phyloP scores from a whole-genome alignment of 2,329 filamentous ascomycete genomes.

The Diaporthe humulicola region DNA sequence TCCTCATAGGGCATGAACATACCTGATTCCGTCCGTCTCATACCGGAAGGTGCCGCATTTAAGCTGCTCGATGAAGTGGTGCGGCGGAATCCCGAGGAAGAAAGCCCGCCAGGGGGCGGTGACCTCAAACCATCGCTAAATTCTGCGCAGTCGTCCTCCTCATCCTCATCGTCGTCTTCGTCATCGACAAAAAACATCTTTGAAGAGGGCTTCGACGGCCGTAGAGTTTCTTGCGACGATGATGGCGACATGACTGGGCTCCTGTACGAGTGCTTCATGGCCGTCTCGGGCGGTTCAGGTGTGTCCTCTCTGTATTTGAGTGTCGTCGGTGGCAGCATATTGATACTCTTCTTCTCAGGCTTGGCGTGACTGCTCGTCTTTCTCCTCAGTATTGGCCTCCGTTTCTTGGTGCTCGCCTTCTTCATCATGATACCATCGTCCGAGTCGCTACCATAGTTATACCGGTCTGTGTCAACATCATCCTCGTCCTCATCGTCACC shows the following conservation, averaged over 20 bases:
- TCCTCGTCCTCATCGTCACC: conserved; percentile 79
- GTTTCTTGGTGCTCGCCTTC: conserved; percentile 73
- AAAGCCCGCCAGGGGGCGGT: conserved; percentile 38
- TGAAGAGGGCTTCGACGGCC: conserved; percentile 76
- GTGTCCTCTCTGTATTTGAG: conserved; percentile 87
- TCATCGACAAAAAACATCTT: conserved; percentile 74
- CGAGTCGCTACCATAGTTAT: conserved; percentile 72
- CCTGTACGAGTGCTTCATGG: conserved; percentile 71
- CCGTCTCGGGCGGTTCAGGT: conserved; percentile 73
- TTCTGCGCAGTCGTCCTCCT: conserved; percentile 43
- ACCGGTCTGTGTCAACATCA: conserved; percentile 59
- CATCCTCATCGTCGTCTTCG: conserved; percentile 62
- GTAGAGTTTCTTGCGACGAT: conserved; percentile 85
- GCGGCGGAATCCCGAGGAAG: conserved; percentile 56
- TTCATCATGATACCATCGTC: conserved; percentile 88
- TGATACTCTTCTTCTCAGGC: conserved; percentile 84
- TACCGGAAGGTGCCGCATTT: conserved; percentile 68
- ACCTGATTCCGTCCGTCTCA: conserved; percentile 84
- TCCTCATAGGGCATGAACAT: conserved; percentile 94
- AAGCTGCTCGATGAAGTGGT: conserved; percentile 64
- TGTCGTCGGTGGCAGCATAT: conserved; percentile 88
- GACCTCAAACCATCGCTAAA: conserved; percentile 42
- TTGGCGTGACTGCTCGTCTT: conserved; percentile 54
- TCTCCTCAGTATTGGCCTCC: conserved; percentile 65
- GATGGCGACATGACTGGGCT: conserved; percentile 75